Base-by-base conservation (phyloP, 2,329 filamentous ascomycete species). In the Trichoderma sp. region DNA sequence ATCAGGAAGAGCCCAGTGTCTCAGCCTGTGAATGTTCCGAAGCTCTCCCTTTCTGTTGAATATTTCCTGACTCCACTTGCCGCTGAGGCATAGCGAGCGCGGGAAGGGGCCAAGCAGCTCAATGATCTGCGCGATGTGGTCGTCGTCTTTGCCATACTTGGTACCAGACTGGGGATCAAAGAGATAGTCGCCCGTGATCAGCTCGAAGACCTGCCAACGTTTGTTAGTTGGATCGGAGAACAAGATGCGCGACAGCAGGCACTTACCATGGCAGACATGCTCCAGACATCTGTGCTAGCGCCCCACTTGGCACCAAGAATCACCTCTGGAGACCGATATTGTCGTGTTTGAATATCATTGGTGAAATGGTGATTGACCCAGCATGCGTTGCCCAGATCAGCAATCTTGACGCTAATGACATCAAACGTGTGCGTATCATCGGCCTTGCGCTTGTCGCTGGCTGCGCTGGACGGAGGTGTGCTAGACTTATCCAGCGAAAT, bases 351-450 rank as follows among this genome's bases (percentile, higher is more conserved):
- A 75, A 99, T 99, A 78, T 99, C 95, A 77, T 99, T 97, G 76
- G 95, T 99, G 81, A 99, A 99, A 80, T 99, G 95, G 78, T 99
- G 95, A 72, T 93, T 93, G 32, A 97, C 94, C 95, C 95, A 99
- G 83, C 95, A 99, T 22, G 95, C 95, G 78, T 99, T 99, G 69
- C 95, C 95, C 67, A 99, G 84, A 83, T 99, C 95, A 50, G 95
- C 95, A 82, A 99, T 99, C 83, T 99, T 99, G 79, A 99, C 95
- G 37, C 94, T 97, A 74, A 99, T 98, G 71, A 93, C 91, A 71
- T 94, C 92, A 72, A 83, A 74, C 73, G 80, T 75, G 76, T 83
- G 77, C 68, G 80, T 81, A 71, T 92, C 86, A 72, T 89, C 87
- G 71, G 83, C 83, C 73, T 84, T 82, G 73, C 81, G 86, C 79